phyloP scores from a whole-genome alignment of 768 basidiomycete species.

The Neoboletus magnificus region DNA sequence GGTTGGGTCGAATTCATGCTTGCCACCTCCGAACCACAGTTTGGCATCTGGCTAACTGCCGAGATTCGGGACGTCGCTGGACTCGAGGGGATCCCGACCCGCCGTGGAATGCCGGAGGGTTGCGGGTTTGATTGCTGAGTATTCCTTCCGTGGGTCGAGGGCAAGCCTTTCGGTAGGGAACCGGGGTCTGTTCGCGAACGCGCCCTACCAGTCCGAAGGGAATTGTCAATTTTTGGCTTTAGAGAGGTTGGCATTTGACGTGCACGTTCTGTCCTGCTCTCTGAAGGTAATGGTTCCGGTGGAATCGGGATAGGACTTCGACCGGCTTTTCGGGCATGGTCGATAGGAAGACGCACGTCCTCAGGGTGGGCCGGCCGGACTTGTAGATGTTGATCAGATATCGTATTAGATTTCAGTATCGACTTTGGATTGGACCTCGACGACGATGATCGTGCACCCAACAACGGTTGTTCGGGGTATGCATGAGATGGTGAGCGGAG shows the following conservation, averaged over 20 bases:
- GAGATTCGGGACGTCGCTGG: conserved; percentile 14
- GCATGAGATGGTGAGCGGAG: conserved; percentile 10
- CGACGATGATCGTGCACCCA: conserved; percentile 13
- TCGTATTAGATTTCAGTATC: conserved; percentile 23
- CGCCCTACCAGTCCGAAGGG: conserved; percentile 20
- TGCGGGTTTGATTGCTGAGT: conserved; percentile 9
- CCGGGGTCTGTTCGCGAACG: conserved; percentile 33
- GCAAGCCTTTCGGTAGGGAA: conserved; percentile 5
- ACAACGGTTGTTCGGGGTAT: conserved; percentile 14
- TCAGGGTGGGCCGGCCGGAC: conserved; percentile 8
- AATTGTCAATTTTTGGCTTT: conserved; percentile 6
- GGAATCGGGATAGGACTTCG: conserved; percentile 9
- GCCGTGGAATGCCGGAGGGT: conserved; percentile 27
- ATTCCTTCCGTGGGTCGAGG: conserved; percentile 4
- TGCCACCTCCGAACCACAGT: conserved; percentile 30
- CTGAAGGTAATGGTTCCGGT: conserved; percentile 3
- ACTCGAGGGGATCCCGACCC: conserved; percentile 15
- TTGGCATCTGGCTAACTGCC: conserved; percentile 1
- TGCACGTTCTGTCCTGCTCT: conserved; percentile 6
- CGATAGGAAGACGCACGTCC: neutral
- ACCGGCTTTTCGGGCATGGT: conserved; percentile 13
- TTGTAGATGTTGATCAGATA: conserved; percentile 19
- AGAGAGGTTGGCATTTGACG: conserved; percentile 5
- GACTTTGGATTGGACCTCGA: conserved; percentile 34
- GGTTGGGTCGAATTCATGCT: conserved; percentile 23